Evolutionary conservation across 345 rosid species (phyloP), one percentile per base, ranked within the genome.

Genomic region (Salix purpurea): DNA sequence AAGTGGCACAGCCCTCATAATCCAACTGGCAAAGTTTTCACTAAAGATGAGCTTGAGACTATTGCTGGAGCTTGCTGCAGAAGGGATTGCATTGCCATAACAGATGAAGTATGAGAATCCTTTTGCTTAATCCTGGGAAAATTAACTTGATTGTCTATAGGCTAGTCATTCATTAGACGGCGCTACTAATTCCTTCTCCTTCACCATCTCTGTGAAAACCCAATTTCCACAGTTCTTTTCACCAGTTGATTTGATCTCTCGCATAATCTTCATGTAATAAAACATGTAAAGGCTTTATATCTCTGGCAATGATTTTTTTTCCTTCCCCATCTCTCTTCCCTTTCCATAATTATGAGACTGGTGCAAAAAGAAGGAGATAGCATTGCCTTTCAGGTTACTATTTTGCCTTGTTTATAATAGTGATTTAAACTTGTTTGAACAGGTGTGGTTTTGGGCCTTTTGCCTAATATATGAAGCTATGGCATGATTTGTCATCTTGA

Each of bases 21-120:
- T 80, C 91, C 94, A 46, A 88, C 90, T n/a, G 94, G 94, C 74
- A 90, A 88, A 79, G 90, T 88, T 79, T 90, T 90, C 79, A 69
- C 84, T 32, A 72, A 50, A 76, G 86, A 69, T 42, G 91, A 88
- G 83, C 94, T 87, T 26, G 85, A 85, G 80, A 76, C 74, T 24
- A 86, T 88, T 70, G 89, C 90, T n/a, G 75, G 48, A 69, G 87
- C 85, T 19, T 90, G 93, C 84, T n/a, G 87, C 79, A 78, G 30
- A 67, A 75, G 83, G 75, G 85, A 90, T 82, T 85, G 89, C 81
- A 77, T 90, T 40, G 91, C 83, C 70, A 82, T 90, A 69, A 88
- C 91, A 18, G 91, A 88, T 69, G 93, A 90, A 74, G 91, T 90
- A 88, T 69, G 84, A 71, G 18, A 8, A 65, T 56, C 62, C 52